Percentiles rank a stretch among this genome's conserved stretches.
These are phyloP conservation scores for Prunus persica DNA, from an alignment of 306 rosid genomes.

Conservation along the genomic window Prunus_persica_NCBIv2 NC_034012.1:25203001-25203500, in stretches of 20 bases:
- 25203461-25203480: neutral
- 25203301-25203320: neutral
- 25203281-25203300: neutral
- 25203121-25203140: neutral
- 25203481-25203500: neutral
- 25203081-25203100: neutral
- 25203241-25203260: neutral
- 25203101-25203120: neutral
- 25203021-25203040: constrained; percentile 8
- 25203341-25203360: neutral
- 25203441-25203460: neutral
- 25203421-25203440: neutral
- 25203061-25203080: neutral
- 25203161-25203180: neutral
- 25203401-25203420: neutral
- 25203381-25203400: neutral
- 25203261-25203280: neutral
- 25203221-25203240: neutral
- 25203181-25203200: neutral
- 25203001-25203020: constrained; percentile 76
- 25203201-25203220: neutral
- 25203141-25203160: neutral
- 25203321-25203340: neutral
- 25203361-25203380: neutral
- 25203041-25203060: neutral